Conservation (phyloP, 805 yeast genomes). For the Zygosaccharomyces bailii region DNA sequence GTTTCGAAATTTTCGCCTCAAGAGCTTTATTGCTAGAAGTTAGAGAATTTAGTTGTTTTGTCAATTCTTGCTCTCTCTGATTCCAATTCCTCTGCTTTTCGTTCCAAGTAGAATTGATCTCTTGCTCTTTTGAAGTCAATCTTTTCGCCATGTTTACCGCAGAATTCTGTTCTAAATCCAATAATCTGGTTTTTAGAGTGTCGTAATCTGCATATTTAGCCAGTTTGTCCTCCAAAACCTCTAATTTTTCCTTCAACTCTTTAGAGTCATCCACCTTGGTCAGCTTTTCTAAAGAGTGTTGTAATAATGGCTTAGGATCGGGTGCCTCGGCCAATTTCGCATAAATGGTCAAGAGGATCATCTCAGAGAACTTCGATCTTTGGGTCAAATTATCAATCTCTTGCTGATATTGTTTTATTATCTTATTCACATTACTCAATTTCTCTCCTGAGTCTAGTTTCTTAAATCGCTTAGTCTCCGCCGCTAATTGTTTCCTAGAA, state of each 20-base stretch:
- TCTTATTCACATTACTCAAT: constrained; percentile 41
- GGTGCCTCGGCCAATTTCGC: constrained; percentile 83
- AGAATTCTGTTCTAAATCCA: constrained; percentile 57
- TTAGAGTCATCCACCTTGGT: constrained; percentile 51
- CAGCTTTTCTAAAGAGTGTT: constrained; percentile 63
- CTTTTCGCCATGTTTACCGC: constrained; percentile 52
- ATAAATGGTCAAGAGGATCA: constrained; percentile 69
- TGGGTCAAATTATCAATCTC: constrained; percentile 82
- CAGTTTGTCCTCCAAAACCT: constrained; percentile 52
- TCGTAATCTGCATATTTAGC: constrained; percentile 75
- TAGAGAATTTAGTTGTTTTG: constrained; percentile 49
- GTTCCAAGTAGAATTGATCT: constrained; percentile 60
- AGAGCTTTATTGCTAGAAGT: constrained; percentile 60
- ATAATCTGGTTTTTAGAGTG: constrained; percentile 58
- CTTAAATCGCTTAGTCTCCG: constrained; percentile 77
- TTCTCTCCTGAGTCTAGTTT: constrained; percentile 67
- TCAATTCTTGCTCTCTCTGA: constrained; percentile 50
- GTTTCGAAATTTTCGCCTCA: constrained; percentile 62
- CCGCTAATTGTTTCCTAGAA: constrained; percentile 72
- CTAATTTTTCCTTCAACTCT: constrained; percentile 49
- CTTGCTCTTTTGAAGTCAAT: constrained; percentile 69
- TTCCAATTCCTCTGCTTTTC: constrained; percentile 73
- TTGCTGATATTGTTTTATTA: constrained; percentile 74
- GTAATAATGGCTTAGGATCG: constrained; percentile 81
- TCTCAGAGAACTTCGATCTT: constrained; percentile 71